Evolutionary conservation across 2,329 filamentous ascomycete genomes (phyloP), one percentile per base, ranked within the genome.

Genomic region (Aspergillus fijiensis): DNA sequence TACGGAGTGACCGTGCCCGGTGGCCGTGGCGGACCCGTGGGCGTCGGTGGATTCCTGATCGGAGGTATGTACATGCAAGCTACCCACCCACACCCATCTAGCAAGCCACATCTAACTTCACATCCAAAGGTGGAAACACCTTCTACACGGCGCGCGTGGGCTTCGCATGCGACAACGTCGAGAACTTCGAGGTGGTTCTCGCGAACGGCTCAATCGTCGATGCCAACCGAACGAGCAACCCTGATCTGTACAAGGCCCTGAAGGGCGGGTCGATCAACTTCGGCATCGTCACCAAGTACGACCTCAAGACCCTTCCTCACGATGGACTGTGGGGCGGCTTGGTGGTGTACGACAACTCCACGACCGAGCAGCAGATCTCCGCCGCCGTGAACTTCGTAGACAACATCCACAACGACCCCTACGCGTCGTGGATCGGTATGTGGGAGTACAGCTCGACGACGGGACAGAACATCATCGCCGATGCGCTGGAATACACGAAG

Each of bases 241-340:
- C 76, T 0, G 83, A 86, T 58, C 74, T 87, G 6, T 86, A 76
- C 70, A 76, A 75, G 63, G 83, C 81, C 0, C 76, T 87, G 4
- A 81, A 81, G 58, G 85, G 84, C 10, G 84, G 85, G 16, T 80
- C 81, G n/a, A 84, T 80, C 70, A 85, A 84, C 67, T 85, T 82
- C 61, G 84, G 83, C 49, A 64, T 73, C n/a, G 68, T 71, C 31
- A 71, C 69, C 16, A 62, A 62, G 12, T 68, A 67, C 31, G 67
- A 72, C 35, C n/a, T 70, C 16, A 59, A 57, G 9, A 60, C 67
- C 4, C 62, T 70, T 12, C 52, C 60, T 2, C 51, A 52, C 10
- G 60, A 61, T 14, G 33, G 55, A 5, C 49, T 72, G 39, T 71
- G 69, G 69, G 69, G 70, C 9, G 70, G 70, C 2, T n/a, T 61